phyloP scores from a whole-genome alignment of 1,284 basidiomycete species.

The Tilletia indica region DNA sequence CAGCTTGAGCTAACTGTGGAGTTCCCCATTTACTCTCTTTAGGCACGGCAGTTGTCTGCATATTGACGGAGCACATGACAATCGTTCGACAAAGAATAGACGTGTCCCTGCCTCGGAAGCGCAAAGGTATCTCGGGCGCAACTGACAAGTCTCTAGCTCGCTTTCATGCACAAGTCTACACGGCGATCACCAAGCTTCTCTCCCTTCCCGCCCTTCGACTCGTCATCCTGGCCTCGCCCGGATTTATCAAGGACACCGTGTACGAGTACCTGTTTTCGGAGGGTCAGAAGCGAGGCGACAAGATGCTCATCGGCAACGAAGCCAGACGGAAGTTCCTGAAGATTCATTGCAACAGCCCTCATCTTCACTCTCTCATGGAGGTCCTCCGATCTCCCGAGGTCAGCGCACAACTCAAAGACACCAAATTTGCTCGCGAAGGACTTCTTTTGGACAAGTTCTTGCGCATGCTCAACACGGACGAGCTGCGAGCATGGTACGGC shows the following conservation, averaged over 20 bases:
- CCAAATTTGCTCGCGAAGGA: conserved; percentile 97
- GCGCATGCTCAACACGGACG: conserved; percentile 90
- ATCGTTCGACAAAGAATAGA: conserved; percentile 87
- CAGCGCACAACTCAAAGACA: conserved; percentile 78
- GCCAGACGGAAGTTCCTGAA: conserved; percentile 80
- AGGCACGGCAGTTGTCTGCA: conserved; percentile 88
- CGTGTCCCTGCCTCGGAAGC: conserved; percentile 83
- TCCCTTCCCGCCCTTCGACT: conserved; percentile 78
- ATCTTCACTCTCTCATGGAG: conserved; percentile 92
- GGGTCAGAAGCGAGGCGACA: conserved; percentile 71
- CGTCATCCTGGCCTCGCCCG: conserved; percentile 93
- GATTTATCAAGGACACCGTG: conserved; percentile 88
- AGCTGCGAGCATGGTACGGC: conserved; percentile 97
- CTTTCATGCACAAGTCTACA: conserved; percentile 82
- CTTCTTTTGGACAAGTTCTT: conserved; percentile 52
- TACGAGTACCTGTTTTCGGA: conserved; percentile 66
- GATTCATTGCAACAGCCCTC: conserved; percentile 86
- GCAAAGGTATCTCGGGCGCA: conserved; percentile 46
- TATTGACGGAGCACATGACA: conserved; percentile 95
- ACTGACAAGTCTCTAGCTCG: conserved; percentile 57
- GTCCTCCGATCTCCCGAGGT: conserved; percentile 33
- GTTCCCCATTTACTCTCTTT: background rate
- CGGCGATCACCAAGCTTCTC: conserved; percentile 83
- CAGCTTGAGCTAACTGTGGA: no score
- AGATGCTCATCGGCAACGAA: conserved; percentile 67